A percentile compares a stretch with the other conserved stretches of the same genome.
Conservation (phyloP, 169 alveolate genomes). For the Cyclospora cayetanensis region DNA sequence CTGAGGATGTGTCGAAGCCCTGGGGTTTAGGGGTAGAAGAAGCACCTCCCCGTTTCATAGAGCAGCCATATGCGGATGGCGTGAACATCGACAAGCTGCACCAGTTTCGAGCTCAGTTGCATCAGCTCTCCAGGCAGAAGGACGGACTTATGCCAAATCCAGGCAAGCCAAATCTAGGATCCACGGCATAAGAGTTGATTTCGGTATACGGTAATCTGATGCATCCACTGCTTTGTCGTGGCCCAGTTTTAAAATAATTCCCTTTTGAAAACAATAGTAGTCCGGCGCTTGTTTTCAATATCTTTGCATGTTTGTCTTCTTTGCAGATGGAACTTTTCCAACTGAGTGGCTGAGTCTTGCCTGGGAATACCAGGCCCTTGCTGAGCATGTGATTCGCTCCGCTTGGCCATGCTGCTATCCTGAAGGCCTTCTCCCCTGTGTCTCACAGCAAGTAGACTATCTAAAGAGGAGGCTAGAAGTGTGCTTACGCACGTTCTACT, state of each 20-base stretch:
- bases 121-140: slow-evolving; percentile 50
- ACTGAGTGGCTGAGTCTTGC: slow-evolving; percentile 44
- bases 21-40: neutral
- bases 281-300: neutral
- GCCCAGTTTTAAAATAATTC: no score
- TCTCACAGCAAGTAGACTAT: slow-evolving; percentile 32
- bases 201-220: no score
- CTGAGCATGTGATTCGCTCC: slow-evolving; percentile 46
- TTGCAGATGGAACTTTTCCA: slow-evolving; percentile 52
- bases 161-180: neutral
- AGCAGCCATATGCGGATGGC: neutral
- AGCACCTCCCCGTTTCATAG: neutral
- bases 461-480: slow-evolving; percentile 29
- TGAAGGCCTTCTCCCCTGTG: slow-evolving; percentile 55
- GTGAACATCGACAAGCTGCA: slow-evolving; percentile 20
- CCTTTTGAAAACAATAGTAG: no score
- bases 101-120: slow-evolving; percentile 35
- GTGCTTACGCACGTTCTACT: no score
- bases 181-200: neutral
- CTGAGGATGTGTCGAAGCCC: neutral
- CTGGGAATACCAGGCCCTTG: slow-evolving; percentile 50
- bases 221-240: no score
- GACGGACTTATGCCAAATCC: slow-evolving; percentile 54
- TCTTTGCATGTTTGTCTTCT: no score
- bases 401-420: slow-evolving; percentile 58